These are phyloP conservation scores for Fusarium burgessii DNA, from an alignment of 2,329 filamentous ascomycete genomes.

Conservation along the genomic window DNA sequence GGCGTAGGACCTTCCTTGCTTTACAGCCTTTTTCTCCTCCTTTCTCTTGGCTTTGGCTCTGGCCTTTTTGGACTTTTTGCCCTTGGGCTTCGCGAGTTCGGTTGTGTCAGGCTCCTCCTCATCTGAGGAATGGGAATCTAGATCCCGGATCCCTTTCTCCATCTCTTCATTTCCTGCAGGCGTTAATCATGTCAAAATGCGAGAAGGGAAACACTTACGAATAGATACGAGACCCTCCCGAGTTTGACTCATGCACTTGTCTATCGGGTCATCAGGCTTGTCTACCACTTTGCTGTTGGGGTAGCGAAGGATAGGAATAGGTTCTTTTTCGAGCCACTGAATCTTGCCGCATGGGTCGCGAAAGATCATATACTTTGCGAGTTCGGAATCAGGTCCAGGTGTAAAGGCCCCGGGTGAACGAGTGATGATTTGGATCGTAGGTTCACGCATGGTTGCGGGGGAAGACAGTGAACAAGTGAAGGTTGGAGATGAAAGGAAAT, in stretches of 20 bases:
- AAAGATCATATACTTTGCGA: background rate
- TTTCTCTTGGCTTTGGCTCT: background rate
- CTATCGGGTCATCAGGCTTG: background rate
- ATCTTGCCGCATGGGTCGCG: background rate
- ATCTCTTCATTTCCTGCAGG: background rate
- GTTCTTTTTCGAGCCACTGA: background rate
- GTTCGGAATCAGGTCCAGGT: background rate
- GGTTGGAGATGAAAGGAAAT: background rate
- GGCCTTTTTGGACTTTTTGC: background rate
- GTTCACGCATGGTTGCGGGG: background rate
- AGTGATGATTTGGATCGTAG: background rate
- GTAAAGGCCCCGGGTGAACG: background rate
- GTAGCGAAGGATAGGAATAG: background rate
- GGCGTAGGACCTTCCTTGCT: background rate
- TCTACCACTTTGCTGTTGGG: background rate
- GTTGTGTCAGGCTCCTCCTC: too few species aligned
- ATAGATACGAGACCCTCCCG: background rate
- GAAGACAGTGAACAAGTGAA: background rate
- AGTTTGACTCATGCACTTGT: background rate
- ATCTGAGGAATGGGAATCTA: background rate
- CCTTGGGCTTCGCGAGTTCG: background rate
- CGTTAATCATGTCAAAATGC: accelerated
- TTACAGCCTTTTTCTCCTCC: background rate
- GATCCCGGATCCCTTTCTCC: background rate
- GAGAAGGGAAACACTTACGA: background rate